These are phyloP conservation scores for Postia placenta DNA, from an alignment of 768 basidiomycete genomes.

Conservation along the genomic window DNA sequence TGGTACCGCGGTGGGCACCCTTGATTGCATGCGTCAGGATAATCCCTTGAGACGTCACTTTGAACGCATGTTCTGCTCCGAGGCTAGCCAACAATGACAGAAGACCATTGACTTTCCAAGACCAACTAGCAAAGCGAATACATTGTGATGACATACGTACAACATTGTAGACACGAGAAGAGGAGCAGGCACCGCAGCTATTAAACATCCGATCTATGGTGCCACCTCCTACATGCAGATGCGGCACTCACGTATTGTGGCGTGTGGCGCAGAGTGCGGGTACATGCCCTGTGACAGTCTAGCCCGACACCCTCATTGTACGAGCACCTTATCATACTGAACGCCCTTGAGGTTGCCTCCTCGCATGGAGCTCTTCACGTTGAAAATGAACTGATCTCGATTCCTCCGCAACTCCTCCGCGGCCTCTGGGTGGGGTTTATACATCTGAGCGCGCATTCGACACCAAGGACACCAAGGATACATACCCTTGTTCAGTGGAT, in stretches of 20 bases:
- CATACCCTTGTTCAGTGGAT: slow-evolving; percentile 96
- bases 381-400: slow-evolving; percentile 73
- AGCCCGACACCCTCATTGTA: not conserved
- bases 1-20: too few relatives aligned
- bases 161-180: not conserved
- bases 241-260: too few relatives aligned
- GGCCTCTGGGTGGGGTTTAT: slow-evolving; percentile 60
- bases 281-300: too few relatives aligned
- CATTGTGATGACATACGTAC: not conserved
- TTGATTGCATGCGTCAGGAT: too few relatives aligned
- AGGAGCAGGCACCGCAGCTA: not conserved
- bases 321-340: slow-evolving; percentile 67
- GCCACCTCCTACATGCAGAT: too few relatives aligned
- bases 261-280: too few relatives aligned
- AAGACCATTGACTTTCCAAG: too few relatives aligned
- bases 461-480: not conserved
- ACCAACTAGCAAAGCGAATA: too few relatives aligned
- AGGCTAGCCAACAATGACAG: too few relatives aligned
- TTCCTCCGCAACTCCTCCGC: slow-evolving; percentile 91
- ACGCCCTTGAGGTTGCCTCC: slow-evolving; percentile 75
- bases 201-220: not conserved
- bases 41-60: too few relatives aligned
- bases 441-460: slow-evolving; percentile 7
- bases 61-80: too few relatives aligned
- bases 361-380: slow-evolving; percentile 84